Base-by-base conservation (phyloP, 225 moss, liverwort and hornwort genomes). In the Climacium dendroides region DNA sequence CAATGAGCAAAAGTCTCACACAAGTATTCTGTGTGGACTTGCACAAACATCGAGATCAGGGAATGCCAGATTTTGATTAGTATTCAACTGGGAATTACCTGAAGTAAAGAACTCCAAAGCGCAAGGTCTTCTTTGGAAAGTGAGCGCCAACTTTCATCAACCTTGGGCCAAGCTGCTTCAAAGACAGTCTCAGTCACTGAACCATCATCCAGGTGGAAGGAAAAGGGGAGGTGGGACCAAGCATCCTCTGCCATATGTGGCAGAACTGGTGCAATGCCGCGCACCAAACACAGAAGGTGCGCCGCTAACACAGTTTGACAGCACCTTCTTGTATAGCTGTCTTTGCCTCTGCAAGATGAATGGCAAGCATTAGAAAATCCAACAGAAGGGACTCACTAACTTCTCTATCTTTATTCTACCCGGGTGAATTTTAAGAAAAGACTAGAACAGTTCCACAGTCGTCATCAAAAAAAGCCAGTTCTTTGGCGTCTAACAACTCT, bases 231-330 rank as follows among this genome's bases (percentile, higher is more conserved):
- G 64, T 96, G 95, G 73, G 95, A 94, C 98, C 98, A 99, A 71
- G 93, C 97, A 90, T 99, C 98, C 88, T 99, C 98, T 35, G 98
- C 97, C 96, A 97, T 93, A 83, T 99, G 98, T 65, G 98, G 97
- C 70, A 99, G 85, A 89, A 99, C 94, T 69, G 98, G 98, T 59
- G 98, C 97, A 87, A 96, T 96, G 78, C 91, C 94, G 45, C 97
- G 96, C 78, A 96, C 94, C 85, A 99, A 92, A 85, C 94, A 94
- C 35, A 99, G 89, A 20, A 99, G 87, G 52, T 97, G 95, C 52
- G 97, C 95, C 52, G 95, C 96, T 82, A 99, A 92, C 45, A 99
- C 97, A 57, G 96, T 97, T 90, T 99, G 98, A 85, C 98, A 99
- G 64, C 92, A 94, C 80, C 97, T 94, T 80, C 98, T 92, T 75